These are phyloP conservation scores for Fusarium armeniacum DNA, from an alignment of 2,329 filamentous ascomycete genomes.

Conservation along the genomic window DNA sequence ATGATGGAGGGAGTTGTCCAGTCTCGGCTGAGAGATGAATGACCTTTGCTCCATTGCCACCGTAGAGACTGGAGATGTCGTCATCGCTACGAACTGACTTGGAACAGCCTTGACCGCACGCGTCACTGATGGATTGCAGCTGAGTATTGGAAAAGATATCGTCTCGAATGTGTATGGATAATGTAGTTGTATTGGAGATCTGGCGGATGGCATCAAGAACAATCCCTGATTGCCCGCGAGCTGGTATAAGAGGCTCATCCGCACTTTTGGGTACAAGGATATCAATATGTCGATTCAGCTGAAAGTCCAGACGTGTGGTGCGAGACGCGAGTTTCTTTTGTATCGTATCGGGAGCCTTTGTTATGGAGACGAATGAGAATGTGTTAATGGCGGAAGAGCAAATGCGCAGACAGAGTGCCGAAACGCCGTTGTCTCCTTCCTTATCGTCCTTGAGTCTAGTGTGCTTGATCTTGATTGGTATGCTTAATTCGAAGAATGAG, in stretches of 20 bases:
- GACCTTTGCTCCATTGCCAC: conserved; percentile 24
- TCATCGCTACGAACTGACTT: neutral
- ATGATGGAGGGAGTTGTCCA: neutral
- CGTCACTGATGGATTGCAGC: conserved; percentile 11
- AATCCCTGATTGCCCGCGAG: conserved; percentile 9
- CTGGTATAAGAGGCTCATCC: conserved; percentile 15
- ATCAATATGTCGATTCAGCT: neutral
- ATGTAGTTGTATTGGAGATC: conserved; percentile 13
- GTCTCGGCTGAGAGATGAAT: conserved; percentile 2
- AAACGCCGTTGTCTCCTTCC: neutral
- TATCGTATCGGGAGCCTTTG: neutral
- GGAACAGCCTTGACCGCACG: neutral
- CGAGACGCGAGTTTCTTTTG: conserved; percentile 7
- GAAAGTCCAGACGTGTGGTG: conserved; percentile 6
- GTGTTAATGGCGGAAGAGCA: neutral
- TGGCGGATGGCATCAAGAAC: conserved; percentile 22
- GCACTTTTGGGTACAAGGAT: conserved; percentile 15
- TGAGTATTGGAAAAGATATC: neutral
- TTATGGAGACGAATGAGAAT: neutral
- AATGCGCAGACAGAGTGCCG: conserved; percentile 2
- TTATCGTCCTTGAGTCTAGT: conserved; percentile 3
- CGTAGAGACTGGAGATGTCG: conserved; percentile 17
- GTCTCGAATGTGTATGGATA: conserved; percentile 17
- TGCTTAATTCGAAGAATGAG: conserved; percentile 13
- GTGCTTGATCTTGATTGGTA: conserved; percentile 22